These are phyloP conservation scores for Cyphellophora attinorum DNA, from an alignment of 2,329 filamentous ascomycete species.

Conservation along the genomic window DNA sequence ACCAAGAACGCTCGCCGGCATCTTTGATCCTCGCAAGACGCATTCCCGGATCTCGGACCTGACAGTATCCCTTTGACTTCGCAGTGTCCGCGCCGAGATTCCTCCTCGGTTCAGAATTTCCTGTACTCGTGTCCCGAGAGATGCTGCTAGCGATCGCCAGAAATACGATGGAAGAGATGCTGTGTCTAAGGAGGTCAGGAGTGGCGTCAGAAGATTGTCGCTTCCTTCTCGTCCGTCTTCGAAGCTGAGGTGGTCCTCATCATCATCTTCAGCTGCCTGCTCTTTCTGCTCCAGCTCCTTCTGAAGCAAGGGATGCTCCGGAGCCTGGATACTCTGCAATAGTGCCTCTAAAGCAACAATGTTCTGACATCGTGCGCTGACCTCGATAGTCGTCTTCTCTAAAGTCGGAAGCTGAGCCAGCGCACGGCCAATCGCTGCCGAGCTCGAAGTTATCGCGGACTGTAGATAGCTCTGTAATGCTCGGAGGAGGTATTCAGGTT, in stretches of 20 bases:
- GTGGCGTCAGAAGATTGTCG: slow-evolving; percentile 58
- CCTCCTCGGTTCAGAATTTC: slow-evolving; percentile 79
- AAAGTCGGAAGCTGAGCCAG: slow-evolving; percentile 72
- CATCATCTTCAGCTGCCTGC: slow-evolving; percentile 1
- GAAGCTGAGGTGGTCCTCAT: slow-evolving; percentile 10
- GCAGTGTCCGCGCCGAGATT: slow-evolving; percentile 70
- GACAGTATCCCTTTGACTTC: slow-evolving; percentile 64
- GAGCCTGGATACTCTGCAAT: slow-evolving; percentile 58
- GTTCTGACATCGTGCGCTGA: slow-evolving; percentile 78
- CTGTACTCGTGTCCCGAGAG: slow-evolving; percentile 65
- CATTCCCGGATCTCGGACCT: slow-evolving; percentile 72
- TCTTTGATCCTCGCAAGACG: slow-evolving; percentile 65
- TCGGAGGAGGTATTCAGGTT: slow-evolving; percentile 63
- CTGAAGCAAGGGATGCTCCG: slow-evolving; percentile 56
- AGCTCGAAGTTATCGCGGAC: slow-evolving; percentile 66
- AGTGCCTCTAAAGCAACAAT: slow-evolving; percentile 78
- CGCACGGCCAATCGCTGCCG: slow-evolving; percentile 63
- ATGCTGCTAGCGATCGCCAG: slow-evolving; percentile 79
- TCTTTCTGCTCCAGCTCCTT: slow-evolving; percentile 27
- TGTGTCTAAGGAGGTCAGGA: slow-evolving; percentile 74
- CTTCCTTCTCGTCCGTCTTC: no score
- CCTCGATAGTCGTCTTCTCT: slow-evolving; percentile 71
- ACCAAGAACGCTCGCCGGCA: slow-evolving; percentile 43
- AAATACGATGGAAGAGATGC: slow-evolving; percentile 82
- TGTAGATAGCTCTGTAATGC: slow-evolving; percentile 75